Evolutionary conservation across 169 alveolate species (phyloP), one percentile per base, ranked within the genome.

Genomic region (Cryptosporidium ubiquitum): DNA sequence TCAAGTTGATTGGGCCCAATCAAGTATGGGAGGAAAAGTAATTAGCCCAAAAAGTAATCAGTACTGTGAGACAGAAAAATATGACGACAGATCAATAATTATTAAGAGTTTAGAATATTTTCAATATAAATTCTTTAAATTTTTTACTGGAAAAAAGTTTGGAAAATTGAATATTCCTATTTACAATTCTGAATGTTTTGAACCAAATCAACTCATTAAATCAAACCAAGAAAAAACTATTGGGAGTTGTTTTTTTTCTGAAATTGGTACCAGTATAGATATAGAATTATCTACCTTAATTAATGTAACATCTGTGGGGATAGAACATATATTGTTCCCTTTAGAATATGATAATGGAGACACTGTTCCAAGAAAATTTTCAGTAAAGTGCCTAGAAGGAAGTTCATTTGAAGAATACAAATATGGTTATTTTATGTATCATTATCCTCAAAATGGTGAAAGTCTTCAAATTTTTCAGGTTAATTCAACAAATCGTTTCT

Each of bases 281-380:
- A 79, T 79, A 7, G 35, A 79, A 29, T 42, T 79, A 42, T 79
- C 89, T 18, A 26, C 66, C 20, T 16, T 29, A 18, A 49, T 79
- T 29, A 79, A 79, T 64, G 64, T 79, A 5, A 79, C 79, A 1
- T 18, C 64, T 23, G 39, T 79, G 16, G 89, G 89, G 26, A 61
- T 79, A 26, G 89, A 79, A 26, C 89, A 79, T 44, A 47, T 79
- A 9, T 49, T 64, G 23, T 79, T 44, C 23, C 89, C 71, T 3
- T 47, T 79, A 47, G 75, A 79, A 26, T 79, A 79, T 44, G 89
- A 79, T 23, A 58, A 79, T 40, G 89, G 89, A 2, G 39, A 64
- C 0, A 79, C 89, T 39, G 89, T 79, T 35, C 89, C 89, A 29
- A 79, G 89, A 79, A 79, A 26, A n/a, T 37, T 79, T n/a, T 61